A percentile compares a stretch with the other conserved stretches of the same genome.
These are phyloP conservation scores for Pestalotiopsis sp. DNA, from an alignment of 2,329 filamentous ascomycete species.

Conservation along the genomic window DNA sequence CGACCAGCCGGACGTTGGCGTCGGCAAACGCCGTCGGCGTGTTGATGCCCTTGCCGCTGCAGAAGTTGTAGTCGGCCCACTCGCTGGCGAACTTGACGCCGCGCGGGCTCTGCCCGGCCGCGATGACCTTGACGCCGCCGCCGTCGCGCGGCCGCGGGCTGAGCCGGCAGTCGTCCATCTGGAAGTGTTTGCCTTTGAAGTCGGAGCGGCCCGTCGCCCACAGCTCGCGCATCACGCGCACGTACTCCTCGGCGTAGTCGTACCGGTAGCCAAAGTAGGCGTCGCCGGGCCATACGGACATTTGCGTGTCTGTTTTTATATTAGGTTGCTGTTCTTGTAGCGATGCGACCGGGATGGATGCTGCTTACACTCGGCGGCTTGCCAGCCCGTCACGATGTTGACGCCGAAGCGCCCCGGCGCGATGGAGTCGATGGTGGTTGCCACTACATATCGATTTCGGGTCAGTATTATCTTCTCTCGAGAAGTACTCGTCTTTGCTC, in stretches of 20 bases:
- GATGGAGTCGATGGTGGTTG: constrained; percentile 26
- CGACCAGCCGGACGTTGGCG: constrained; percentile 9
- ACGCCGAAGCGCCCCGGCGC: constrained; percentile 27
- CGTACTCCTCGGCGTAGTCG: constrained; percentile 31
- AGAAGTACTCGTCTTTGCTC: neutral
- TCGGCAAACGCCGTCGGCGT: constrained; percentile 13
- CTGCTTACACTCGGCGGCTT: constrained; percentile 24
- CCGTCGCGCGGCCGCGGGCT: constrained; percentile 17
- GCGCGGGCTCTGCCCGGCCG: constrained; percentile 20
- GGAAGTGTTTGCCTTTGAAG: constrained; percentile 24
- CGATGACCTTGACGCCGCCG: constrained; percentile 14
- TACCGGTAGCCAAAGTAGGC: constrained; percentile 31
- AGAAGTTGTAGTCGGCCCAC: constrained; percentile 34
- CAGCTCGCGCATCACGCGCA: constrained; percentile 33
- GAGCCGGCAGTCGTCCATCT: constrained; percentile 35
- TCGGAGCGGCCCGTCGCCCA: constrained; percentile 28
- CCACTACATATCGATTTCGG: constrained; percentile 14
- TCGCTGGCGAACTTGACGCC: constrained; percentile 33
- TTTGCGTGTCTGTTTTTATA: constrained; percentile 19
- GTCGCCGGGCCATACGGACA: constrained; percentile 29
- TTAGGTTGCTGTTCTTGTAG: neutral
- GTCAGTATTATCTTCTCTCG: neutral
- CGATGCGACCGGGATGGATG: neutral
- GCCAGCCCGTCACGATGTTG: constrained; percentile 31
- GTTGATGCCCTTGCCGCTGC: constrained; percentile 21